Evolutionary conservation across 192 early-diverging fungal genomes (phyloP).

Genomic region (Spizellomyces sp.): DNA sequence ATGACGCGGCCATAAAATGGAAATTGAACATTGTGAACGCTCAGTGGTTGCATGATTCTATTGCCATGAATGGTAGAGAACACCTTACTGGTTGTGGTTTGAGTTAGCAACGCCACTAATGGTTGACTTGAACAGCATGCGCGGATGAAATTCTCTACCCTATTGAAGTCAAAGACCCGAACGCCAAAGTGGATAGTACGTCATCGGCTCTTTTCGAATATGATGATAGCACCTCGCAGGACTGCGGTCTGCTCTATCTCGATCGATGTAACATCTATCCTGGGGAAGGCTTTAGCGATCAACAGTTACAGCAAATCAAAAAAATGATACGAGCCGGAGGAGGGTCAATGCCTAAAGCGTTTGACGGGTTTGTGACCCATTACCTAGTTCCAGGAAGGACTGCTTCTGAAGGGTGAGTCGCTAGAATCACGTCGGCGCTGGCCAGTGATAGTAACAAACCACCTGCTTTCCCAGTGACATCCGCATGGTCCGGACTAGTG

Average conservation of each 20-base stretch:
- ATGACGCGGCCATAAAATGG: conserved; percentile 31
- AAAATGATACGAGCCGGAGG: conserved; percentile 29
- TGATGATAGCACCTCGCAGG: not conserved
- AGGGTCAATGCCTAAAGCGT: conserved; percentile 14
- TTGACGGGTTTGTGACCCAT: conserved; percentile 33
- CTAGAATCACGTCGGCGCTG: not conserved
- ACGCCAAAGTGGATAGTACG: not conserved
- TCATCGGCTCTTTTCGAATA: not conserved
- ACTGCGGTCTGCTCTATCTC: conserved; percentile 2
- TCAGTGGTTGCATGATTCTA: conserved; percentile 33
- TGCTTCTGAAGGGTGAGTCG: not conserved
- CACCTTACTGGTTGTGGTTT: not conserved
- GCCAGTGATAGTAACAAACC: not conserved
- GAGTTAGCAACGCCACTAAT: not conserved
- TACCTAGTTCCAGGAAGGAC: conserved; percentile 7
- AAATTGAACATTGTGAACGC: conserved; percentile 28
- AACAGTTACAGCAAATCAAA: conserved; percentile 10
- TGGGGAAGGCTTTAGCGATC: conserved; percentile 29
- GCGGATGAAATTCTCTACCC: conserved; percentile 18
- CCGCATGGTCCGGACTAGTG: not conserved
- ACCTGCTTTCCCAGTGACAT: conserved; percentile 1
- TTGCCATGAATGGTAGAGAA: conserved; percentile 10
- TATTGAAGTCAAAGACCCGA: conserved; percentile 6
- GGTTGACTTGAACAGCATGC: conserved; percentile 5
- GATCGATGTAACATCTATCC: conserved; percentile 25